A percentile compares a stretch with the other conserved stretches of the same genome.
phyloP scores from a whole-genome alignment of 352 stramenopile species.

The Phytophthora capsici region DNA sequence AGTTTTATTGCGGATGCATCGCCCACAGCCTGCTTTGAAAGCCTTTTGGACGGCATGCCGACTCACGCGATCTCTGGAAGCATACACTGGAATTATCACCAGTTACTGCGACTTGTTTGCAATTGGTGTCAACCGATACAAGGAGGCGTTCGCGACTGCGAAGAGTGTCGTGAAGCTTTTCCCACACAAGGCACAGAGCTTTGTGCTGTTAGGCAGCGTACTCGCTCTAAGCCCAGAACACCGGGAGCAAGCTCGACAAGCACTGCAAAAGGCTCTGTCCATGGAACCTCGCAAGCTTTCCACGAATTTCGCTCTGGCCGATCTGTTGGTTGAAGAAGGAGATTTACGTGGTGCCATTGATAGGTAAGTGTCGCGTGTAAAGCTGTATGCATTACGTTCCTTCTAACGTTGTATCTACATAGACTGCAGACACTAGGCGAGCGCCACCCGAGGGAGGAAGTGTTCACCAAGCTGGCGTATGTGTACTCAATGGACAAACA shows the following conservation, averaged over 20 bases:
- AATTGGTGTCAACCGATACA: conserved; percentile 72
- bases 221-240: conserved; percentile 73
- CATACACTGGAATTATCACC: conserved; percentile 74
- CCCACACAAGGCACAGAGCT: conserved; percentile 72
- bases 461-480: conserved; percentile 80
- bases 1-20: conserved; percentile 63
- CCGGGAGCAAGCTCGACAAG: conserved; percentile 60
- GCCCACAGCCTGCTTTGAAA: conserved; percentile 66
- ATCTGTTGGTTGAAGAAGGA: conserved; percentile 68
- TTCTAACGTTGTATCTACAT: not conserved
- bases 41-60: conserved; percentile 73
- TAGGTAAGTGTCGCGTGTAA: conserved; percentile 36
- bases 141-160: conserved; percentile 72
- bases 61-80: conserved; percentile 65
- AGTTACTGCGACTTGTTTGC: conserved; percentile 77
- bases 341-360: conserved; percentile 62
- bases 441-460: conserved; percentile 58
- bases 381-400: too few relatives aligned
- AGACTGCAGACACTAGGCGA: conserved; percentile 57
- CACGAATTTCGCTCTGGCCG: conserved; percentile 72
- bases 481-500: conserved; percentile 77
- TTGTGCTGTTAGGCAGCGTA: conserved; percentile 75
- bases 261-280: conserved; percentile 62
- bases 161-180: conserved; percentile 76
- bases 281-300: conserved; percentile 70